Base-by-base conservation (phyloP, 2,329 filamentous ascomycete species). In the Diaporthe ilicicola region DNA sequence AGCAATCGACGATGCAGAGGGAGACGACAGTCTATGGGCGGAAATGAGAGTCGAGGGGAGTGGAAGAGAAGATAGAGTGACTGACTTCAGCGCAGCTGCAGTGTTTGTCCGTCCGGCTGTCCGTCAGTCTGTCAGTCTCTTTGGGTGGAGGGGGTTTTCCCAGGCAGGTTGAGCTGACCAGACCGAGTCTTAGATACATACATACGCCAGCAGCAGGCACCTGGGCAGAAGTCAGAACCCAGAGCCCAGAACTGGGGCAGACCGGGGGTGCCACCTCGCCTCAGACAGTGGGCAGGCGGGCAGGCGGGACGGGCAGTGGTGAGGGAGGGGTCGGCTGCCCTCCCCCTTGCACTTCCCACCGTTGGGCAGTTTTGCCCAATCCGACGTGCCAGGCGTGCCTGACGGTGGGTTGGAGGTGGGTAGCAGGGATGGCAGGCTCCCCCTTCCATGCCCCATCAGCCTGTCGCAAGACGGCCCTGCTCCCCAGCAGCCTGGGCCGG, bases 401-500 rank as follows among this genome's bases (percentile, higher is more conserved):
- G 39, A 34, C n/a, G 42, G 59, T 48, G 59, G 56, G 19, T 62
- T 46, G 56, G 13, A n/a, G 56, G 46, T 42, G 42, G 29, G 42
- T 4, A 37, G 67, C 70, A 70, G 53, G 70, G 70, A 65, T 62
- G 22, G 37, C 55, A 50, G 44, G 66, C 54, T 53, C 61, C 50
- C 67, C 69, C 64, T 54, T 54, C 69, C 55, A 70, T 24, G 24
- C 64, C 55, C 54, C 61, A 59, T 48, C 67, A 61, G 62, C 61
- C 66, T 69, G 66, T 62, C 42, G 56, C 27, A 50, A 29, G 32
- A 17, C 24, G 62, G 13, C 42, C 48, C 27, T 51, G 19, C 56
- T 53, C 56, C 46, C 32, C 37, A 46, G 56, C 56, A 59, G 56
- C 50, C 70, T 72, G 70, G 67, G 51, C 55, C 70, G 69, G 70